Evolutionary conservation across 768 basidiomycete genomes (phyloP).

Genomic region (Leucosporidium yakuticum): DNA sequence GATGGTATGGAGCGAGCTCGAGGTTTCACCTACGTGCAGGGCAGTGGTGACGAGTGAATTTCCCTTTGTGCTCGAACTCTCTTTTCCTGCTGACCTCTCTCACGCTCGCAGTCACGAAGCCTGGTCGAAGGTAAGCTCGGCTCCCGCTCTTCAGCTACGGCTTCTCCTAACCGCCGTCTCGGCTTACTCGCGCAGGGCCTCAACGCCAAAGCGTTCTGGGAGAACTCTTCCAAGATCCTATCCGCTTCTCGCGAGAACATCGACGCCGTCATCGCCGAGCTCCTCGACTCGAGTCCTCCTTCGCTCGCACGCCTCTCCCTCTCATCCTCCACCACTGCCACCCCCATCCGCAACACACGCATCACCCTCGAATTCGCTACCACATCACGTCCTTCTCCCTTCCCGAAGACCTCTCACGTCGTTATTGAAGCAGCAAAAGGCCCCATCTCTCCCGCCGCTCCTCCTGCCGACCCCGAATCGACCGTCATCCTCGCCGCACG

Average conservation of each 20-base stretch:
- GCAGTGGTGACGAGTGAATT: constrained; percentile 72
- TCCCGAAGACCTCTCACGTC: background rate
- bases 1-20: constrained; percentile 59
- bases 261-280: constrained; percentile 47
- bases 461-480: background rate
- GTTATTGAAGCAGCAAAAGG: background rate
- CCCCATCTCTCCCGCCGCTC: background rate
- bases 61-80: constrained; percentile 54
- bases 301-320: constrained; percentile 9
- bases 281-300: constrained; percentile 6
- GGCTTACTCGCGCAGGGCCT: constrained; percentile 54
- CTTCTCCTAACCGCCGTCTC: background rate
- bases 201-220: constrained; percentile 69
- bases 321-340: background rate
- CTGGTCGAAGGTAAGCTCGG: constrained; percentile 10
- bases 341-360: constrained; percentile 7
- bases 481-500: background rate
- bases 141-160: background rate
- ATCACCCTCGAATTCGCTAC: constrained; percentile 9
- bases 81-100: background rate
- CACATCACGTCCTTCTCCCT: background rate
- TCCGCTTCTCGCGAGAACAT: constrained; percentile 51
- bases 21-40: constrained; percentile 86
- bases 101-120: constrained; percentile 29
- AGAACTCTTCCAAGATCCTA: constrained; percentile 52